Conservation (phyloP, 495 filamentous ascomycete species). For the Diplogelasinospora grovesii region DNA sequence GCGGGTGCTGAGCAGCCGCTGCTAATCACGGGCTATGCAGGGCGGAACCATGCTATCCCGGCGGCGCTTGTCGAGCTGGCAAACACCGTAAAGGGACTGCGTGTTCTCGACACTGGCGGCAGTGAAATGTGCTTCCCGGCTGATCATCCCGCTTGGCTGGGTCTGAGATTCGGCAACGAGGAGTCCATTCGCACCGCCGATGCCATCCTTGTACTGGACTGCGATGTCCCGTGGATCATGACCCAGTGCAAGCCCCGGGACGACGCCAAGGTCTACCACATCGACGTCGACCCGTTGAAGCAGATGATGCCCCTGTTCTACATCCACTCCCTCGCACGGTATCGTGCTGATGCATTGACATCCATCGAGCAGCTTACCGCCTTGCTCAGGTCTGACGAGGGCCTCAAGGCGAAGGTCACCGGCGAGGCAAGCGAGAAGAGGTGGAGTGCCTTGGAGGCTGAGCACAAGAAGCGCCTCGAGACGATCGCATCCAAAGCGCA, state of each 20-base stretch:
- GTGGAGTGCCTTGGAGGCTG: constrained; percentile 51
- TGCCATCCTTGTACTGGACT: constrained; percentile 79
- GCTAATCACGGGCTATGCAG: constrained; percentile 76
- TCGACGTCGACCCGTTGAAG: constrained; percentile 84
- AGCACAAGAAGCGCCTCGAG: constrained; percentile 54
- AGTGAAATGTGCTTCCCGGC: constrained; percentile 96
- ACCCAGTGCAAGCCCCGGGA: constrained; percentile 53
- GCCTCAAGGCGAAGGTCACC: constrained; percentile 37
- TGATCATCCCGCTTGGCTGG: constrained; percentile 63
- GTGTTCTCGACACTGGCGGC: constrained; percentile 83
- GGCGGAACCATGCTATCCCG: constrained; percentile 65
- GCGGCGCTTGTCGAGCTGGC: constrained; percentile 70
- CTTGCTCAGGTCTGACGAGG: constrained; percentile 42
- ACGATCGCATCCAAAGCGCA: constrained; percentile 51
- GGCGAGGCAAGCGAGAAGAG: constrained; percentile 38
- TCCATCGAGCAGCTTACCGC: constrained; percentile 66
- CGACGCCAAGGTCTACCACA: constrained; percentile 65
- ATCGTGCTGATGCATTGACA: constrained; percentile 66
- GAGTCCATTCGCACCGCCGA: constrained; percentile 70
- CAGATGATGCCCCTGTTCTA: constrained; percentile 83
- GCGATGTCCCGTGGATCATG: constrained; percentile 65
- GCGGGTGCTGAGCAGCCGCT: constrained; percentile 68
- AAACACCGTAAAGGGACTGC: constrained; percentile 67
- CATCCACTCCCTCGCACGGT: constrained; percentile 63
- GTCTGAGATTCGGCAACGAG: constrained; percentile 70